Percentiles rank a stretch among this genome's conserved stretches.
These are phyloP conservation scores for Hyparrhenia diplandra DNA, from an alignment of 176 grass and related monocot species.

Conservation along the genomic window DNA sequence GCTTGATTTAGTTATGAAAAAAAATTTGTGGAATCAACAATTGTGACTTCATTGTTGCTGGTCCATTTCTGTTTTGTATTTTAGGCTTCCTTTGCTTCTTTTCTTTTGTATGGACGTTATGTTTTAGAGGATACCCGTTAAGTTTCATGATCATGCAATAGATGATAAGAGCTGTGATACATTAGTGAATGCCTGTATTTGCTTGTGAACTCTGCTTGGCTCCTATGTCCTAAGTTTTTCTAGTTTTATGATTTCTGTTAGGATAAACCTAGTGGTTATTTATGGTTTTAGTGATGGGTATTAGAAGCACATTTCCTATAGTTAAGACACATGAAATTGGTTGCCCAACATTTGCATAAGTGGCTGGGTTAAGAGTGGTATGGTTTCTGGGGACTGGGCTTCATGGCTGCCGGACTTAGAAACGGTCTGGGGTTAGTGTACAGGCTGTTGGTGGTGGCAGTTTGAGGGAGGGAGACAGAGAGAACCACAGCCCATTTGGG, in stretches of 20 bases:
- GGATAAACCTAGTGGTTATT: neutral
- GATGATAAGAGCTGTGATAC: neutral
- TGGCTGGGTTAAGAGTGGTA: neutral
- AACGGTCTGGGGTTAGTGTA: neutral
- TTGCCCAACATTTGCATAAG: neutral
- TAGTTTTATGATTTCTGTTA: neutral
- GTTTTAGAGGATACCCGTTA: too few species aligned
- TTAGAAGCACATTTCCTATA: neutral
- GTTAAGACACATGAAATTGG: neutral
- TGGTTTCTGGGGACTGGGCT: too few species aligned
- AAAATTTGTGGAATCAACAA: too few species aligned
- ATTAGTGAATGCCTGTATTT: neutral
- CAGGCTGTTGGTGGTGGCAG: too few species aligned
- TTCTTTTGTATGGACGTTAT: neutral
- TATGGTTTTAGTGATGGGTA: neutral
- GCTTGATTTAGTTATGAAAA: neutral
- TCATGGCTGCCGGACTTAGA: too few species aligned
- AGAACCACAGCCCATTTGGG: too few species aligned
- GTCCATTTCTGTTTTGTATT: neutral
- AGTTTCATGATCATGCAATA: neutral
- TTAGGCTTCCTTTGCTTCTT: neutral
- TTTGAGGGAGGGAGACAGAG: too few species aligned
- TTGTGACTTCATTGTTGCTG: neutral
- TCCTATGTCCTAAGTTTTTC: too few species aligned
- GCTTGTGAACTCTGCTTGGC: neutral